A percentile compares a stretch with the other conserved stretches of the same genome.
phyloP scores from a whole-genome alignment of 2,329 filamentous ascomycete genomes.

The Fusarium caatingaense region DNA sequence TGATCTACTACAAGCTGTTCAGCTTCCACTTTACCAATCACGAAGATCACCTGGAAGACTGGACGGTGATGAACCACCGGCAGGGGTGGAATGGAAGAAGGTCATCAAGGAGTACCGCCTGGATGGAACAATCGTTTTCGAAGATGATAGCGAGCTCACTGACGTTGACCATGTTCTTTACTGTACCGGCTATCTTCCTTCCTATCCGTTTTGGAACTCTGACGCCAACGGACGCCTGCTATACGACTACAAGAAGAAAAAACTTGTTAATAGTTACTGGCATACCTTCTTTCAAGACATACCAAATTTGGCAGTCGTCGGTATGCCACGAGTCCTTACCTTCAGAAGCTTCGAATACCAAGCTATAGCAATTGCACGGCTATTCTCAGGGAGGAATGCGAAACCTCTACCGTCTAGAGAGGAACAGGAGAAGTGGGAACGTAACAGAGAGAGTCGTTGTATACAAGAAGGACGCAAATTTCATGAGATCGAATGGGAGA shows the following conservation, averaged over 20 bases:
- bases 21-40: constrained; percentile 63
- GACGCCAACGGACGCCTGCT: constrained; percentile 58
- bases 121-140: constrained; percentile 58
- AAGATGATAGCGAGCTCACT: constrained; percentile 51
- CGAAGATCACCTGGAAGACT: constrained; percentile 61
- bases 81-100: constrained; percentile 65
- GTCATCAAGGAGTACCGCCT: constrained; percentile 58
- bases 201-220: constrained; percentile 63
- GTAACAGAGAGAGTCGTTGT: constrained; percentile 49
- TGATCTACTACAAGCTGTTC: constrained; percentile 53
- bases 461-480: constrained; percentile 55
- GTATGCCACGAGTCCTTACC: constrained; percentile 62
- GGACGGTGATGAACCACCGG: constrained; percentile 61
- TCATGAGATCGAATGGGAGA: constrained; percentile 65
- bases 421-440: constrained; percentile 61
- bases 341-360: constrained; percentile 69
- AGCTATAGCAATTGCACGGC: constrained; percentile 62
- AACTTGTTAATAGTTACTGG: constrained; percentile 59
- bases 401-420: constrained; percentile 52
- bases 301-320: constrained; percentile 62
- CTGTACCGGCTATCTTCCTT: constrained; percentile 57
- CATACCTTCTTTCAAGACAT: constrained; percentile 65
- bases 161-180: constrained; percentile 56
- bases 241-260: constrained; percentile 61
- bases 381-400: constrained; percentile 58